Evolutionary conservation across 257 asterid species (phyloP).

Genomic region (Henckelia pumila): DNA sequence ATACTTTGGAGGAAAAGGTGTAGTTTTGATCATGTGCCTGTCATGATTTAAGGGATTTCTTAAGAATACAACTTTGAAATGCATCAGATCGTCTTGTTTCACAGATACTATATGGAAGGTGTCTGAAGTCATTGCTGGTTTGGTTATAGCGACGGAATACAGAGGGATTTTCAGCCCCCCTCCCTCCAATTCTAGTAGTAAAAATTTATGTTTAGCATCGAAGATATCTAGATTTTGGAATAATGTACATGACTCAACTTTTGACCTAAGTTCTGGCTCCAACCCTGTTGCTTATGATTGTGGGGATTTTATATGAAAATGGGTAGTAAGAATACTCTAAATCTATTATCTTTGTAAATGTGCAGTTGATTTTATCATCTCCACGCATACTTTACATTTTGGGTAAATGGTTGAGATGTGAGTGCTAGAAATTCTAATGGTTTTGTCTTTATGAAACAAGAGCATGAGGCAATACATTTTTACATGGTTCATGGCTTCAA

Average conservation of each 20-base stretch:
- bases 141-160: background rate
- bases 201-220: background rate
- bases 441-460: background rate
- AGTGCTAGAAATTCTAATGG: background rate
- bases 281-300: background rate
- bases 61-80: background rate
- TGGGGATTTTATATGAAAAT: no score
- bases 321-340: background rate
- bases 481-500: no score
- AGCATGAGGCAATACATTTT: background rate
- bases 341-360: background rate
- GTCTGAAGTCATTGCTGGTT: background rate
- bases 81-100: background rate
- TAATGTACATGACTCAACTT: background rate
- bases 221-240: background rate
- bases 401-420: background rate
- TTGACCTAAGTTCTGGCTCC: background rate
- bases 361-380: background rate
- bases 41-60: background rate
- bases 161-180: background rate
- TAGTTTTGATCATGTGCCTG: background rate
- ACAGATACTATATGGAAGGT: background rate
- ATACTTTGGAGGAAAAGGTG: constrained; percentile 9
- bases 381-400: background rate
- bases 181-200: background rate